Base-by-base conservation (phyloP, 1,284 basidiomycete genomes). In the Ceratobasidium sp. region DNA sequence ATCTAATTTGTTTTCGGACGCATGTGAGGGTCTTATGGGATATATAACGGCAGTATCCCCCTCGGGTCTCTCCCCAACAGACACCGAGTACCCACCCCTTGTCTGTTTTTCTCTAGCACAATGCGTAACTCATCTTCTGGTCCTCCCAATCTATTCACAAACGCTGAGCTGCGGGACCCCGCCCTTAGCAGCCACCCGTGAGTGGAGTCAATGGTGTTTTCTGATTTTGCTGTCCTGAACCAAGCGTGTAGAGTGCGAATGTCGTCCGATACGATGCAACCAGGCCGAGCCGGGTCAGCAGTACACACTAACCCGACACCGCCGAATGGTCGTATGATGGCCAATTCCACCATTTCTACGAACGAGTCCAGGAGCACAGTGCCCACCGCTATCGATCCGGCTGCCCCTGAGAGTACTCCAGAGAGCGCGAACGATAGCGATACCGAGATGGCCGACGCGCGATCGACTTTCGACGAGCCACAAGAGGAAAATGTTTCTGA, bases 401-500 rank as follows among this genome's bases (percentile, higher is more conserved):
- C 39, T 7, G 33, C 20, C 6, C 39, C 33, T 13, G 33, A 63
- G 12, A 42, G 7, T 20, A n/a, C 18, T 18, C 60, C 10, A 26
- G 58, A 9, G 26, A 12, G 26, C 15, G 28, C 18, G 18, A 75
- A 33, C 61, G 61, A 66, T 51, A 42, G 15, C n/a, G 72, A 75
- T 28, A 55, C 61, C 12, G 72, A 75, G 39, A 75, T 66, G 72
- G 72, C 46, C 20, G 46, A 63, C 26, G 33, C 33, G 33, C 33
- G 33, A 33, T 33, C 33, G 33, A 33, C 33, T 49, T 18, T 10
- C 18, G 18, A n/a, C n/a, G n/a, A n/a, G n/a, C n/a, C n/a, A n/a
- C n/a, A n/a, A n/a, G n/a, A 49, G 46, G 18, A 49, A 49, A 33
- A 88, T 84, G 86, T 72, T 80, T 79, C 53, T 82, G 86, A 78